Percentiles rank a stretch among this genome's conserved stretches.
phyloP scores from a whole-genome alignment of 2,329 filamentous ascomycete species.

The Talaromyces funiculosus region DNA sequence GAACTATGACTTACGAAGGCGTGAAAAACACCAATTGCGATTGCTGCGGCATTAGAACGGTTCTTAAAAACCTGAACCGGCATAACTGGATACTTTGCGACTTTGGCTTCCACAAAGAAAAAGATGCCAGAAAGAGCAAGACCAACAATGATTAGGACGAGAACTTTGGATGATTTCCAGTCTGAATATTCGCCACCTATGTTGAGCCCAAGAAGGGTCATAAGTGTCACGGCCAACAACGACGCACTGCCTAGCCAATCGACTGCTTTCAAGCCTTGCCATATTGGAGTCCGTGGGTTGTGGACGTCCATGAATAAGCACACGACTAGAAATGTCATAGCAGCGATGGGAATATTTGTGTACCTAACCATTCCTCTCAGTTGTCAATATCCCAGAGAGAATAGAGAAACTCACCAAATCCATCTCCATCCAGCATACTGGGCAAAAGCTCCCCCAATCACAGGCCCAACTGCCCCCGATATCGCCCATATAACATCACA shows the following conservation, averaged over 20 bases:
- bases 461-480: slow-evolving; percentile 50
- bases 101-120: slow-evolving; percentile 20
- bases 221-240: slow-evolving; percentile 60
- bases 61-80: slow-evolving; percentile 46
- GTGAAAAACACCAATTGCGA: not conserved
- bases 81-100: slow-evolving; percentile 60
- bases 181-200: slow-evolving; percentile 58
- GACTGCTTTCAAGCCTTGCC: slow-evolving; percentile 34
- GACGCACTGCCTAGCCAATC: slow-evolving; percentile 57
- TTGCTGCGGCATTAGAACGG: slow-evolving; percentile 13
- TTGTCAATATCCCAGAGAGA: slow-evolving; percentile 19
- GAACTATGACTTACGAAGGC: not conserved
- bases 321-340: slow-evolving; percentile 1
- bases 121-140: not conserved
- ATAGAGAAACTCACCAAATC: slow-evolving; percentile 40
- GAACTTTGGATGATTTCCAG: slow-evolving; percentile 54
- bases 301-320: slow-evolving; percentile 18
- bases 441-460: slow-evolving; percentile 52
- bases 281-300: slow-evolving; percentile 20
- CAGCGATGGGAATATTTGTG: slow-evolving; percentile 30
- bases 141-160: slow-evolving; percentile 20
- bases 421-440: slow-evolving; percentile 50
- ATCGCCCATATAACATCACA: slow-evolving; percentile 42
- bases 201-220: slow-evolving; percentile 52
- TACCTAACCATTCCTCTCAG: slow-evolving; percentile 1